A percentile compares a stretch with the other conserved stretches of the same genome.
phyloP scores from a whole-genome alignment of 2,329 filamentous ascomycete species.

The Diaporthe batatas region DNA sequence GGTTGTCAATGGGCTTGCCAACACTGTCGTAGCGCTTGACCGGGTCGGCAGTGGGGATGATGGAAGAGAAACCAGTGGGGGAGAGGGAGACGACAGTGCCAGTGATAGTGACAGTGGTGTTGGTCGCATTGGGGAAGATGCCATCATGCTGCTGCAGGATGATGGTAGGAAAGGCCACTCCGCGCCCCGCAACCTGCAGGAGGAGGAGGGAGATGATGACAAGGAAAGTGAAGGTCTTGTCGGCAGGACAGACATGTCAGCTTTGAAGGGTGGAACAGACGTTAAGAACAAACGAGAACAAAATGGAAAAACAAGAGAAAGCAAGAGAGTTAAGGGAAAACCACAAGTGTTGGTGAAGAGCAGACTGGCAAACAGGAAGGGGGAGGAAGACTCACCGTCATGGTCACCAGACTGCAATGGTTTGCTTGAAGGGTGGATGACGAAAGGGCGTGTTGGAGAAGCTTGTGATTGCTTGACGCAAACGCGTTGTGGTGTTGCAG shows the following conservation, averaged over 20 bases:
- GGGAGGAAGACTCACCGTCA: slow-evolving; percentile 12
- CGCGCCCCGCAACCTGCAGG: neutral
- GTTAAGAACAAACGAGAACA: no score
- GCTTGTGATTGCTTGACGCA: neutral
- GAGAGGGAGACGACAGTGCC: neutral
- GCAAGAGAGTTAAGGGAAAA: neutral
- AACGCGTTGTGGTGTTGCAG: neutral
- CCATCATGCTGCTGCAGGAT: slow-evolving; percentile 14
- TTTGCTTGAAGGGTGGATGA: slow-evolving; percentile 1
- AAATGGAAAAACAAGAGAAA: no score
- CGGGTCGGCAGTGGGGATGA: neutral
- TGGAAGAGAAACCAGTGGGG: neutral
- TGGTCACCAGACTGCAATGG: slow-evolving; percentile 2
- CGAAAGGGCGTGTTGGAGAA: neutral
- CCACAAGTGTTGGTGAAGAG: no score
- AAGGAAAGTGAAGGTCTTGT: neutral
- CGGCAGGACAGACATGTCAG: neutral
- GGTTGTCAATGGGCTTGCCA: neutral
- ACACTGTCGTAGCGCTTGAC: slow-evolving; percentile 10
- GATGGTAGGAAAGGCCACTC: slow-evolving; percentile 17
- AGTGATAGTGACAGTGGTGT: neutral
- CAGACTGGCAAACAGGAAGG: neutral
- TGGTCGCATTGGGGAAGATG: slow-evolving; percentile 19
- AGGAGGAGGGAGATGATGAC: slow-evolving; percentile 16
- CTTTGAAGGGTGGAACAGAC: neutral